Evolutionary conservation across 306 rosid genomes (phyloP).

Genomic region (Dalbergia cultrata): DNA sequence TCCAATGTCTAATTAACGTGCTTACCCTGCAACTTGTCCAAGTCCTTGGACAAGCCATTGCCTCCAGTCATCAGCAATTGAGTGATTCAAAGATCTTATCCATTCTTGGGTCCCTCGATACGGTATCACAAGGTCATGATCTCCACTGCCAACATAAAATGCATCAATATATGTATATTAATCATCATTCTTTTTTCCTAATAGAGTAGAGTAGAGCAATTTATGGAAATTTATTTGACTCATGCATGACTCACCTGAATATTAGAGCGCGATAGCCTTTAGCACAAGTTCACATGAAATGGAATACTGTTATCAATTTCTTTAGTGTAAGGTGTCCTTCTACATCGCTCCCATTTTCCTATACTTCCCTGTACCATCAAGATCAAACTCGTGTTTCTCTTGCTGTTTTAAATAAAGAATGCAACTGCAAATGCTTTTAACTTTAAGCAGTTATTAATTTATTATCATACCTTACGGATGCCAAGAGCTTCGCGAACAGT

Average conservation of each 20-base stretch:
- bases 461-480: slow-evolving; percentile 46
- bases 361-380: slow-evolving; percentile 51
- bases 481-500: slow-evolving; percentile 59
- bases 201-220: too few species aligned
- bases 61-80: slow-evolving; percentile 63
- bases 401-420: too few species aligned
- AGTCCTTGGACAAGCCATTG: slow-evolving; percentile 51
- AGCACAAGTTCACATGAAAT: slow-evolving; percentile 51
- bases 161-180: too few species aligned
- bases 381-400: too few species aligned
- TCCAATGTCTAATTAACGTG: too few species aligned
- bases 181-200: too few species aligned
- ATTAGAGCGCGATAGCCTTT: slow-evolving; percentile 56
- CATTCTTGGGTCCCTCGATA: slow-evolving; percentile 63
- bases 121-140: slow-evolving; percentile 54
- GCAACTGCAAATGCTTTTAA: too few species aligned
- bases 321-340: not conserved
- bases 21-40: slow-evolving; percentile 58
- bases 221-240: too few species aligned
- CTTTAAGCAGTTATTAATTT: too few species aligned
- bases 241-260: slow-evolving; percentile 50
- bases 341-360: slow-evolving; percentile 62
- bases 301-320: slow-evolving; percentile 37
- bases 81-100: slow-evolving; percentile 58
- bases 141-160: slow-evolving; percentile 51